phyloP scores from a whole-genome alignment of 306 rosid genomes.

The peach (Prunus persica) region Prunus_persica_NCBIv2 NC_034015.1:22293501-22294000 shows the following conservation, averaged over 20 bases:
- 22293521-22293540: background rate
- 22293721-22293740: constrained; percentile 87
- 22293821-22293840: background rate
- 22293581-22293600: constrained; percentile 64
- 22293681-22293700: constrained; percentile 99
- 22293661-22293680: constrained; percentile 99
- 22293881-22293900: background rate
- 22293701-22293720: constrained; percentile 96
- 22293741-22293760: constrained; percentile 25
- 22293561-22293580: background rate
- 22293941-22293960: background rate
- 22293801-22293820: background rate
- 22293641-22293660: constrained; percentile 94
- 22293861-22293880: background rate
- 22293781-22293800: constrained; percentile 3
- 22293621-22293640: constrained; percentile 93
- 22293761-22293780: constrained; percentile 14
- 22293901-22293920: background rate
- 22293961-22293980: background rate
- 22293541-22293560: background rate
- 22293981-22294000: background rate
- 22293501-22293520: background rate
- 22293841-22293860: background rate
- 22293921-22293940: background rate
- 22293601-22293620: constrained; percentile 95